Evolutionary conservation across 805 yeast species (phyloP).

Genomic region (Tetrapisispora nanseiensis): DNA sequence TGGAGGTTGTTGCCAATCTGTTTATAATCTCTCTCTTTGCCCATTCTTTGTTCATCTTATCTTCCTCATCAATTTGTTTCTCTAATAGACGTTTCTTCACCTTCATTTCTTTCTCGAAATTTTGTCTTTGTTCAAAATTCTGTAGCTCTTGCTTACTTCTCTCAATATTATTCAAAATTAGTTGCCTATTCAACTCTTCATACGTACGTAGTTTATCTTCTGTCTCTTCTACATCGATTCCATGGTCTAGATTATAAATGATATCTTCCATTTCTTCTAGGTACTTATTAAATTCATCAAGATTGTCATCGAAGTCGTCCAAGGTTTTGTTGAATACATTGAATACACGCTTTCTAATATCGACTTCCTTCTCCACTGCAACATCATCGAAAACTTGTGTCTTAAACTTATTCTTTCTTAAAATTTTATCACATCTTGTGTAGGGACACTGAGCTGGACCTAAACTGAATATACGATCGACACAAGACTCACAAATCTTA

Average conservation of each 20-base stretch:
- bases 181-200: conserved; percentile 63
- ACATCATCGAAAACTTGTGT: conserved; percentile 89
- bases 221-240: conserved; percentile 57
- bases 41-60: conserved; percentile 41
- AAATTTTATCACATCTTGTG: conserved; percentile 75
- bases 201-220: conserved; percentile 57
- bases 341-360: conserved; percentile 69
- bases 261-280: conserved; percentile 77
- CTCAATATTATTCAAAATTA: conserved; percentile 67
- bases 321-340: conserved; percentile 71
- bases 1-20: conserved; percentile 32
- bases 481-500: conserved; percentile 94
- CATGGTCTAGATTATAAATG: conserved; percentile 64
- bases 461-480: conserved; percentile 82
- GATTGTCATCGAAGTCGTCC: conserved; percentile 51
- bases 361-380: conserved; percentile 83
- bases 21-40: conserved; percentile 50
- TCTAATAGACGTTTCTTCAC: conserved; percentile 42
- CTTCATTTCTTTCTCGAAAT: conserved; percentile 59
- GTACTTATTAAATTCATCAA: conserved; percentile 61
- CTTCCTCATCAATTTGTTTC: conserved; percentile 55
- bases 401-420: conserved; percentile 84
- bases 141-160: conserved; percentile 63
- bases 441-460: conserved; percentile 98
- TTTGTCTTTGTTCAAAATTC: conserved; percentile 51